Evolutionary conservation across 2,329 filamentous ascomycete species (phyloP), one percentile per base, ranked within the genome.

Genomic region (Apiospora arundinis): DNA sequence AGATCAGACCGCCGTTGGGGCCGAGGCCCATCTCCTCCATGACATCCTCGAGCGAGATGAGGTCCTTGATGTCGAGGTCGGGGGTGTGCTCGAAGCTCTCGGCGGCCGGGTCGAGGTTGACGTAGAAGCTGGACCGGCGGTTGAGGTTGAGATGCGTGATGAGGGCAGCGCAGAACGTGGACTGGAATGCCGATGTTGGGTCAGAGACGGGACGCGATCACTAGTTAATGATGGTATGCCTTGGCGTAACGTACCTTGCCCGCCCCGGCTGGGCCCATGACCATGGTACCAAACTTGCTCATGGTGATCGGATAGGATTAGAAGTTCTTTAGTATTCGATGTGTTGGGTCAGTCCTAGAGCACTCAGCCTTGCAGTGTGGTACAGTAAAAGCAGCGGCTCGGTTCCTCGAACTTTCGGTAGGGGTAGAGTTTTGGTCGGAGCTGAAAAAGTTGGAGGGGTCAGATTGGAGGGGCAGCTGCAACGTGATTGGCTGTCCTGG

Each of bases 91-190:
- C 92, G 82, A 99, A 98, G 67, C 92, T 88, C 83, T 98, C 95
- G 80, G 96, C 96, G 71, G 96, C 96, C 8, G 96, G 96, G 82
- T 99, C 96, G 78, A 99, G 94, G 84, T 99, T 99, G 80, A 99
- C 92, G 84, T 98, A 99, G 88, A 97, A 97, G 82, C 93, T 93
- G 68, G 95, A 97, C n/a, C 95, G 93, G 70, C 94, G 93, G 82
- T 94, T 95, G 80, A 95, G 93, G 77, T 94, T 91, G 37, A 98
- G 91, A 79, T 98, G 94, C 73, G 96, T 95, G 81, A 98, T 98
- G 77, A 99, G 89, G 76, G 94, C 91, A 72, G 93, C 92, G 86
- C 95, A 98, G 83, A 99, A 99, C 73, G 96, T 99, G 40, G 95
- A 97, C 89, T 94, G 14, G 28, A 40, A 40, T 40, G 28, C 21